phyloP scores from a whole-genome alignment of 2,329 filamentous ascomycete genomes.

The Pyrenophora graminea region DNA sequence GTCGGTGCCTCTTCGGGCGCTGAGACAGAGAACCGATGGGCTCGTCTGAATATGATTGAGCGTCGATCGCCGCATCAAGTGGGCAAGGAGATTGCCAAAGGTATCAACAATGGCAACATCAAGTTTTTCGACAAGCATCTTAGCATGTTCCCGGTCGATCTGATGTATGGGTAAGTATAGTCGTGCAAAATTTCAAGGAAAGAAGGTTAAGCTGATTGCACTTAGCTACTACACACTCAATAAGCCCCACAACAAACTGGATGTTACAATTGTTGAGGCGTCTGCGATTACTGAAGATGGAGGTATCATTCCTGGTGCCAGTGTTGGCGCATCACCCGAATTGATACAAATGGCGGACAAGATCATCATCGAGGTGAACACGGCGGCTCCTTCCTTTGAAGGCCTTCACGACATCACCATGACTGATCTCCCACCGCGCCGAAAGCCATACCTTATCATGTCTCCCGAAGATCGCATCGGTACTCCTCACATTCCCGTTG shows the following conservation, averaged over 20 bases:
- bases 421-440: conserved; percentile 77
- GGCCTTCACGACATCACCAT: conserved; percentile 87
- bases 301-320: conserved; percentile 84
- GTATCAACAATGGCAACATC: conserved; percentile 86
- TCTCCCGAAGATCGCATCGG: conserved; percentile 85
- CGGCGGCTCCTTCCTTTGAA: conserved; percentile 79
- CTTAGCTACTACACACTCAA: conserved; percentile 80
- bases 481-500: conserved; percentile 78
- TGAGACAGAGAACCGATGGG: conserved; percentile 92
- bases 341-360: conserved; percentile 91
- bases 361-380: conserved; percentile 92
- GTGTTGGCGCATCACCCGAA: conserved; percentile 82
- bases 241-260: conserved; percentile 72
- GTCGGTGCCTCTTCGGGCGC: conserved; percentile 88
- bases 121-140: conserved; percentile 94
- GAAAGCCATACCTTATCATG: conserved; percentile 88
- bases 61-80: conserved; percentile 84
- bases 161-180: conserved; percentile 67
- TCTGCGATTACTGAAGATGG: conserved; percentile 86
- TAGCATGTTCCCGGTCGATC: conserved; percentile 86
- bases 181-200: not conserved
- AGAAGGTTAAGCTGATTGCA: conserved; percentile 6
- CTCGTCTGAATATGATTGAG: conserved; percentile 87
- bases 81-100: conserved; percentile 86
- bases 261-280: conserved; percentile 84